These are phyloP conservation scores for Choanephora cucurbitarum DNA, from an alignment of 371 early-diverging fungal species.

Conservation along the genomic window DNA sequence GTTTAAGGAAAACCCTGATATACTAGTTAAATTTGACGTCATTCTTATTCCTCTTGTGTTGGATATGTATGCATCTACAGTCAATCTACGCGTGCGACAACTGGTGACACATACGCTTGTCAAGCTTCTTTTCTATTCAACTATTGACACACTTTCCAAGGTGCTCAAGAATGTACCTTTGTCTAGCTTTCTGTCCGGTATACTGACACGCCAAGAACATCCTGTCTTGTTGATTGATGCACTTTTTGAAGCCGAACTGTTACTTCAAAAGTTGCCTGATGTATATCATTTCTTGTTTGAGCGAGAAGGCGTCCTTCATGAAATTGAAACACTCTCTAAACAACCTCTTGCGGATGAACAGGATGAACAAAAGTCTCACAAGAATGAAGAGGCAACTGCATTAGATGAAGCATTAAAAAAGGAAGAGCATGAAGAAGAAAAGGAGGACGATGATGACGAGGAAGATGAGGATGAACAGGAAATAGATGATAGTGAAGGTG, in stretches of 20 bases:
- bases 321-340: constrained; percentile 52
- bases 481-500: constrained; percentile 20
- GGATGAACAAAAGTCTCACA: neutral
- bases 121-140: constrained; percentile 54
- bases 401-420: constrained; percentile 12
- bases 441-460: constrained; percentile 1
- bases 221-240: constrained; percentile 57
- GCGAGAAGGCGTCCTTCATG: constrained; percentile 67
- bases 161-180: constrained; percentile 52
- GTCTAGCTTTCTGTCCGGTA: constrained; percentile 62
- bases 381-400: constrained; percentile 8
- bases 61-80: constrained; percentile 60
- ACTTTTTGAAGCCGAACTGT: constrained; percentile 55
- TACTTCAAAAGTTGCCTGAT: constrained; percentile 59
- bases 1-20: constrained; percentile 39
- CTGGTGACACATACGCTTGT: constrained; percentile 56
- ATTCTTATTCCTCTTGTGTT: constrained; percentile 58
- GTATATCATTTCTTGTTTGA: constrained; percentile 57
- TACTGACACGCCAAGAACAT: constrained; percentile 61
- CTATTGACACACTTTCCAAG: constrained; percentile 30
- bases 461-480: constrained; percentile 7
- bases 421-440: constrained; percentile 13
- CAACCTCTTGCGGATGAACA: constrained; percentile 16
- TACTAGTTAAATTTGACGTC: constrained; percentile 43
- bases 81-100: constrained; percentile 58